phyloP scores from a whole-genome alignment of 1,284 basidiomycete genomes.

The Clitocybe nebularis region DNA sequence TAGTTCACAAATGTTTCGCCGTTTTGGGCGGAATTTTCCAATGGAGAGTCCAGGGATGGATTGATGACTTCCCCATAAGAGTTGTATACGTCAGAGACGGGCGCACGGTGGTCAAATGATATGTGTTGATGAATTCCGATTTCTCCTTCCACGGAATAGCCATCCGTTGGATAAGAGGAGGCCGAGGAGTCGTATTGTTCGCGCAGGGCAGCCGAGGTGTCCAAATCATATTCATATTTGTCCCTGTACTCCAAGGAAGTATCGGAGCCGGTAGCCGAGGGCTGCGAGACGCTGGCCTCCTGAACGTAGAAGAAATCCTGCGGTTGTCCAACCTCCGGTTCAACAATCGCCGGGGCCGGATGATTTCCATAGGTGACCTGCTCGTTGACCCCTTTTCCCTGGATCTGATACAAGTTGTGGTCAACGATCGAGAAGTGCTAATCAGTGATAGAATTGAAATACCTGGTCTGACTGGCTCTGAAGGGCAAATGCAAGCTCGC shows the following conservation, averaged over 20 bases:
- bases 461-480: constrained; percentile 33
- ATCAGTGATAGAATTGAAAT: constrained; percentile 2
- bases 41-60: constrained; percentile 3
- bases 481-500: constrained; percentile 45
- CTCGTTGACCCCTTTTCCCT: constrained; percentile 3
- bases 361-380: constrained; percentile 4
- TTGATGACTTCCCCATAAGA: constrained; percentile 5
- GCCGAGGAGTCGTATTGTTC: constrained; percentile 4
- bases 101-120: constrained; percentile 12
- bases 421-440: background rate
- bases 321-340: constrained; percentile 4
- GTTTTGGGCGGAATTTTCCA: constrained; percentile 9
- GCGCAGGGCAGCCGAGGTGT: background rate
- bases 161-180: constrained; percentile 14
- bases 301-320: constrained; percentile 16
- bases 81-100: constrained; percentile 6
- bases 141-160: constrained; percentile 14
- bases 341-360: constrained; percentile 4
- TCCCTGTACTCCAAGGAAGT: constrained; percentile 14
- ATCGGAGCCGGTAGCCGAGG: constrained; percentile 1
- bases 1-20: constrained; percentile 9
- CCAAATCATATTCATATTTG: constrained; percentile 10
- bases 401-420: constrained; percentile 3
- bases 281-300: constrained; percentile 10
- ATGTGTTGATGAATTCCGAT: constrained; percentile 10